Percentiles rank a stretch among this genome's conserved stretches.
phyloP scores from a whole-genome alignment of 345 rosid genomes.

The Linum trigynum region DNA sequence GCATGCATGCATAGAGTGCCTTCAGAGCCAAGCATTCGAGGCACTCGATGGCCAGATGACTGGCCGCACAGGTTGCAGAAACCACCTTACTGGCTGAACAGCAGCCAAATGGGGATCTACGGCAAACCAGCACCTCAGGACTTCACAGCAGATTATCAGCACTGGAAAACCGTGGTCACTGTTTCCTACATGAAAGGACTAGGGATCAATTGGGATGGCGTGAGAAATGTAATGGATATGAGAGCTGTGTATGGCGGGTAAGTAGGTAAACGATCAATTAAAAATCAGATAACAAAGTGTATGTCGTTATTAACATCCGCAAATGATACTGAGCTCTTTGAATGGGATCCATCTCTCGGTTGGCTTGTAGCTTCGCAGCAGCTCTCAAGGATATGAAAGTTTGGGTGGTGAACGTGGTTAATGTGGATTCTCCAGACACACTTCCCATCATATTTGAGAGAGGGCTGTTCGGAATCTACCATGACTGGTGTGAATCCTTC shows the following conservation, averaged over 20 bases:
- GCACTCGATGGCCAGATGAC: slow-evolving; percentile 59
- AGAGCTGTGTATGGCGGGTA: slow-evolving; percentile 94
- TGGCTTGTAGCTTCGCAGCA: slow-evolving; percentile 58
- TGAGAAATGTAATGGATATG: slow-evolving; percentile 92
- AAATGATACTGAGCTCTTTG: no score
- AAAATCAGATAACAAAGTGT: background rate
- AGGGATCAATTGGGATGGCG: slow-evolving; percentile 75
- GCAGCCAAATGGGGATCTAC: slow-evolving; percentile 85
- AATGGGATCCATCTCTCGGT: no score
- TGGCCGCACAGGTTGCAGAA: slow-evolving; percentile 65
- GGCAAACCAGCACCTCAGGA: slow-evolving; percentile 85
- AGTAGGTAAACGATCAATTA: no score
- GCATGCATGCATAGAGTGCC: slow-evolving; percentile 76
- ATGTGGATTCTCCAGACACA: slow-evolving; percentile 71
- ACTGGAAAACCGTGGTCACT: slow-evolving; percentile 70
- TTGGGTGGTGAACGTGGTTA: slow-evolving; percentile 86
- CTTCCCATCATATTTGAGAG: slow-evolving; percentile 85
- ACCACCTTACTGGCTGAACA: slow-evolving; percentile 74
- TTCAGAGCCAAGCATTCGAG: slow-evolving; percentile 38
- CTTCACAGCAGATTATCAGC: slow-evolving; percentile 58
- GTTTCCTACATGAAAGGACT: slow-evolving; percentile 57
- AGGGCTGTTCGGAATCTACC: slow-evolving; percentile 83
- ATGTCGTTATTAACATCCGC: no score
- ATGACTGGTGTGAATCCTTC: slow-evolving; percentile 94
- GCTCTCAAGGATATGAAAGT: slow-evolving; percentile 61